Evolutionary conservation across 169 alveolate species (phyloP).

Genomic region (Eimeria tenella): DNA sequence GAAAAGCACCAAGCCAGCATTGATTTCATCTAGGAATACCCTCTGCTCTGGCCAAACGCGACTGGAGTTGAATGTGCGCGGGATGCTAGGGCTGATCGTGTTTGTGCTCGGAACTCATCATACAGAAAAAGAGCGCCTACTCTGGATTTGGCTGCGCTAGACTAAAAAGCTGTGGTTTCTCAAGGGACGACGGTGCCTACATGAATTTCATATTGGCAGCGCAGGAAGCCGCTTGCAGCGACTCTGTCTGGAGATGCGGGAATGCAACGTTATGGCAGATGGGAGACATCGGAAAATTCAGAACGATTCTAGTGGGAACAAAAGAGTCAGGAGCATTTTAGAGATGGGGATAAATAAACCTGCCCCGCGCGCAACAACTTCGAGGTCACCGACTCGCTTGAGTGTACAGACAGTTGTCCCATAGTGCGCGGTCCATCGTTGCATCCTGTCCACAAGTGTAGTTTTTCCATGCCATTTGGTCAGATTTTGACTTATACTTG

Average conservation of each 20-base stretch:
- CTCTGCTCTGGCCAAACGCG: too few relatives aligned
- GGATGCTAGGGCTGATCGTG: too few relatives aligned
- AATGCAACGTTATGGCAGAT: background rate
- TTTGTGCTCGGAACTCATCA: too few relatives aligned
- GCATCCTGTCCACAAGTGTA: conserved; percentile 25
- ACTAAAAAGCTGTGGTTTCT: too few relatives aligned
- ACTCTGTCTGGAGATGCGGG: background rate
- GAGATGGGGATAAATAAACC: background rate
- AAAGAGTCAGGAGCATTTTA: background rate
- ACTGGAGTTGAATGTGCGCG: too few relatives aligned
- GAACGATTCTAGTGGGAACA: background rate
- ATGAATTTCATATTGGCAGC: background rate
- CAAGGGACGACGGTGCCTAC: background rate
- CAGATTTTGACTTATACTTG: conserved; percentile 45
- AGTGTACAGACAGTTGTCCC: conserved; percentile 48
- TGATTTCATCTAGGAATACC: too few relatives aligned
- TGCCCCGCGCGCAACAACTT: background rate
- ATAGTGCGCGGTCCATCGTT: background rate
- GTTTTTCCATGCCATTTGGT: conserved; percentile 41
- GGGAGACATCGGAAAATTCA: background rate
- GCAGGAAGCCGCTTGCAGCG: background rate
- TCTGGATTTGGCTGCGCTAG: too few relatives aligned
- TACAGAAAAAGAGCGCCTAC: too few relatives aligned
- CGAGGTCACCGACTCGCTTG: background rate
- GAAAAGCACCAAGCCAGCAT: too few relatives aligned